phyloP scores from a whole-genome alignment of 129 eudicot genomes.

The Escallonia rubra region DNA sequence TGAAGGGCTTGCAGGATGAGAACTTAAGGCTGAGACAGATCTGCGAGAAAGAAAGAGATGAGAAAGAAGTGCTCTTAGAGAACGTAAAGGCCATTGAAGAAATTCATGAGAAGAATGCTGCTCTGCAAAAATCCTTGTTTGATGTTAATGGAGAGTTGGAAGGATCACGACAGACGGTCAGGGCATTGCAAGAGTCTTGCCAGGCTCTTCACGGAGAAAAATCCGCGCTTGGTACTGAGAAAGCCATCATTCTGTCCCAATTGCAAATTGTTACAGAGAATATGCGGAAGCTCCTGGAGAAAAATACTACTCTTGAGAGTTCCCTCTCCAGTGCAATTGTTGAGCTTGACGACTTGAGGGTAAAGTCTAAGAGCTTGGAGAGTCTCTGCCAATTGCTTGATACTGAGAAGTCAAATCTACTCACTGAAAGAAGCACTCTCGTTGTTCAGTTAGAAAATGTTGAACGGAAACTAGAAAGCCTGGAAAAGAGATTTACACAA shows the following conservation, averaged over 20 bases:
- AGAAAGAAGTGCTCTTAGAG: slow-evolving; percentile 30
- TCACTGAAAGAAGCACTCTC: slow-evolving; percentile 51
- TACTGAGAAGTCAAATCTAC: slow-evolving; percentile 60
- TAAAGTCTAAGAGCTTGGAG: slow-evolving; percentile 75
- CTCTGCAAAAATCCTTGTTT: slow-evolving; percentile 37
- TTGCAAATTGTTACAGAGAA: slow-evolving; percentile 50
- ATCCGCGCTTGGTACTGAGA: slow-evolving; percentile 58
- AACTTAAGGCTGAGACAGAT: slow-evolving; percentile 53
- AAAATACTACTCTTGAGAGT: slow-evolving; percentile 54
- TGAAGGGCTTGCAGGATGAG: slow-evolving; percentile 69
- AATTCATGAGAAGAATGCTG: slow-evolving; percentile 37
- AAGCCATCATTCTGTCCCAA: slow-evolving; percentile 69
- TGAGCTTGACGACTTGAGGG: slow-evolving; percentile 69
- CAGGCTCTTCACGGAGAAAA: slow-evolving; percentile 46
- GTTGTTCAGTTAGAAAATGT: slow-evolving; percentile 64
- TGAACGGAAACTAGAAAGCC: slow-evolving; percentile 45
- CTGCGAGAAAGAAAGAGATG: slow-evolving; percentile 34
- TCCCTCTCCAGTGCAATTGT: slow-evolving; percentile 50
- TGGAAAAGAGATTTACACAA: slow-evolving; percentile 56
- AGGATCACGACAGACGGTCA: slow-evolving; percentile 34
- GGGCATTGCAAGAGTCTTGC: slow-evolving; percentile 48
- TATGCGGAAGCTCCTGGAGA: slow-evolving; percentile 72
- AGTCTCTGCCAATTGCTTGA: slow-evolving; percentile 62
- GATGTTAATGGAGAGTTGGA: slow-evolving; percentile 27
- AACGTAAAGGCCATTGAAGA: slow-evolving; percentile 51